These are phyloP conservation scores for Pleurotus djamor DNA, from an alignment of 768 basidiomycete species.

Conservation along the genomic window DNA sequence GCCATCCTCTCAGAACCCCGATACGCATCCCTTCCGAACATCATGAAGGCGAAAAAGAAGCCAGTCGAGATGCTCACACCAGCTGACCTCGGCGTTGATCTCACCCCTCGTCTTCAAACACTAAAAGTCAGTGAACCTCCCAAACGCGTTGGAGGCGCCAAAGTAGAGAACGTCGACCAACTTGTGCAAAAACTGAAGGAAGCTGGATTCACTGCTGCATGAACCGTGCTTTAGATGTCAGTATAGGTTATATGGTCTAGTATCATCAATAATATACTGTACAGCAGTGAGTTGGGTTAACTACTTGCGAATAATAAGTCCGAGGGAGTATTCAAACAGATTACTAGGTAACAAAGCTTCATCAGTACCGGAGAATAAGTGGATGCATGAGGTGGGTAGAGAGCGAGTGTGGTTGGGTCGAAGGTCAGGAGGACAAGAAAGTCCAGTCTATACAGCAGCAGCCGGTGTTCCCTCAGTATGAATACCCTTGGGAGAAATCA, in stretches of 20 bases:
- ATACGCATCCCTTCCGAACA: constrained; percentile 95
- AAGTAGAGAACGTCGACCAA: constrained; percentile 86
- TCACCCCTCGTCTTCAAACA: constrained; percentile 80
- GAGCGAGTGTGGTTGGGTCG: too few species aligned
- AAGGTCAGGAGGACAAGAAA: too few species aligned
- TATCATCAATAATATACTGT: neutral
- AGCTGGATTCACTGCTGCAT: constrained; percentile 59
- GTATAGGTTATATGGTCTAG: neutral
- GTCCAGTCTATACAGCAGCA: too few species aligned
- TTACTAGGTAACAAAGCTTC: too few species aligned
- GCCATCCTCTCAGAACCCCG: constrained; percentile 68
- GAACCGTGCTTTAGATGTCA: neutral
- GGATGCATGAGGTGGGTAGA: neutral
- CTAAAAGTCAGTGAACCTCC: constrained; percentile 89
- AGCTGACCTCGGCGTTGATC: constrained; percentile 80
- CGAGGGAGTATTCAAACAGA: too few species aligned
- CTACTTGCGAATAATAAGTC: too few species aligned
- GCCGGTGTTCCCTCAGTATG: neutral
- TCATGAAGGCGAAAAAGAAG: constrained; percentile 99
- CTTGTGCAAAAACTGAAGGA: constrained; percentile 87
- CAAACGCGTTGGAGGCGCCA: constrained; percentile 86
- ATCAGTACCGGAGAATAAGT: neutral
- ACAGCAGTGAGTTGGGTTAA: neutral
- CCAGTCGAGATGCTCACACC: constrained; percentile 81
- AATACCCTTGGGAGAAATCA: neutral